Base-by-base conservation (phyloP, 2,329 filamentous ascomycete genomes). In the Xylariaceae sp. region DNA sequence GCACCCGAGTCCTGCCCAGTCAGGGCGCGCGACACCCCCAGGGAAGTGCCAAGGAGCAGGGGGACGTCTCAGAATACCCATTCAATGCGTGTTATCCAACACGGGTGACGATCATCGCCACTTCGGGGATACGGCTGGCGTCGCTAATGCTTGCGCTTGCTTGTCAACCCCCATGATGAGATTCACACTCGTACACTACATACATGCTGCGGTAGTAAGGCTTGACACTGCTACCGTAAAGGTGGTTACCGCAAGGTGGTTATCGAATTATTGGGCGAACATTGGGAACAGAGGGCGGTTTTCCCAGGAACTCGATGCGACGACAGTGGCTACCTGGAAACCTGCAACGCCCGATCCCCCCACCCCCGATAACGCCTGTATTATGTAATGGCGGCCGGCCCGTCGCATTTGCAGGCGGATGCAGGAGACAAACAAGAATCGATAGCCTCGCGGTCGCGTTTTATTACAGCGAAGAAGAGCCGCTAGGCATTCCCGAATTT, bases 401-500 rank as follows among this genome's bases (percentile, higher is more conserved):
- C 39, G 39, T 49, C 56, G 34, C 53, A 31, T 42, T 46, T 40
- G 37, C 53, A 52, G 46, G 35, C 44, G 43, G 44, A n/a, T 47
- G 57, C 48, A 46, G 31, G 50, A 63, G 44, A 30, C 9, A 44
- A 30, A 19, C 19, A 19, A 27, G 8, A 48, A 47, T 56, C 48
- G 51, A 59, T 57, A 57, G 59, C 57, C 54, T 60, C 47, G 57
- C 47, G 31, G 55, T 60, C 60, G 54, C 58, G 59, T 50, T 56
- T 50, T 63, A 68, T 68, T 67, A 65, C 59, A 65, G 60, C 62
- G 67, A 69, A 53, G 57, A 69, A 68, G 64, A 67, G 65, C 68
- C 68, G 64, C 63, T 64, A 64, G 50, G 53, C 55, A 53, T 44
- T 44, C 26, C 42, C 42, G 42, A 11, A 44, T 41, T 19, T 19